Base-by-base conservation (phyloP, 345 rosid genomes). In the Orychophragmus violaceus region DNA sequence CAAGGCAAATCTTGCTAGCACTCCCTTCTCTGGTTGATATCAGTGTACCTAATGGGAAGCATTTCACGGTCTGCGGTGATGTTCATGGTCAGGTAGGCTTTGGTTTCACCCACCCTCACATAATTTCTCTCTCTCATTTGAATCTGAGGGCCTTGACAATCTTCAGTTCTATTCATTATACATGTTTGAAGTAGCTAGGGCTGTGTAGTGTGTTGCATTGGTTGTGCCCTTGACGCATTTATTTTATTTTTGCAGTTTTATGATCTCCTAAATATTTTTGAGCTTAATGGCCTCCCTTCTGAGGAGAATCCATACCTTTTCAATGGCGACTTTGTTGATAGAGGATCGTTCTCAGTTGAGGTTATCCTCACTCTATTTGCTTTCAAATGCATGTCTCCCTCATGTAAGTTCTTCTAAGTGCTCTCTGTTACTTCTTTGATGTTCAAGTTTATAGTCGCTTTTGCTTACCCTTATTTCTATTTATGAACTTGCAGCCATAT, bases 291-390 rank as follows among this genome's bases (percentile, higher is more conserved):
- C 57, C 89, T 94, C 54, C 99, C 99, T 18, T 90, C 95, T 2
- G 97, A 87, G 77, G 96, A 87, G 81, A 94, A 94, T 62, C 99
- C 99, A 6, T 94, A 87, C 75, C 87, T 94, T 16, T 94, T 94
- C 65, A 94, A 94, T 74, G 99, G 97, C 3, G 99, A 94, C 76
- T 94, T 94, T 76, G 99, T 94, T 68, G 99, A 94, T 72, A 86
- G 97, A 72, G 99, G 99, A 63, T 90, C 97, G 21, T 94, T 94
- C 71, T 94, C 99, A 19, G 39, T 90, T 66, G 99, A 90, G 80
- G 87, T 94, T 71, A 94, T 94, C 68, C 91, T 90, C 67, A 90
- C 97, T 3, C 66, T 94, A 69, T 94, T 94, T 84, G 95, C 99
- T 11, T 83, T 94, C 68, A 94, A 85, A 81, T 94, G 97, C 92